Base-by-base conservation (phyloP, 257 asterid species). In the Nicotiana attenuata region DNA sequence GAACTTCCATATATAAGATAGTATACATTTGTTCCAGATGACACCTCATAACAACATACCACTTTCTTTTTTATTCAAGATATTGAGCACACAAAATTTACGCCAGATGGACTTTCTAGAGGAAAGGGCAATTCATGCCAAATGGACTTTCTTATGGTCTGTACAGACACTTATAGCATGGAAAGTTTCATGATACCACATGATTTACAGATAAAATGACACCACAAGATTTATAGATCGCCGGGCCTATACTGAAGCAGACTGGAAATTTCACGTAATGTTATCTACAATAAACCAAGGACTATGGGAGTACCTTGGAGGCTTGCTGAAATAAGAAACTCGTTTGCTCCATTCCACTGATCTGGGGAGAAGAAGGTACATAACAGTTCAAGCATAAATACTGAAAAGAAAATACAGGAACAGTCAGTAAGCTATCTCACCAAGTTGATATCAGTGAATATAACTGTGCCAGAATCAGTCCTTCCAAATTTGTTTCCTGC, bases 321-420 rank as follows among this genome's bases (percentile, higher is more conserved):
- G 97, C 97, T 87, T 94, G 98, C 87, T 94, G 98, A 90, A 94
- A 94, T 60, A 94, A 84, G 92, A 94, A 94, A 85, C 98, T 94
- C 41, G 98, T 94, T 89, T 94, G 98, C 87, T 92, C 97, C 98
- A 94, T 94, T 80, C 98, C 98, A 82, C 98, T 94, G 84, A 94
- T 91, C 98, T 94, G 85, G 80, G 84, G 80, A 82, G 55, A 76
- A 52, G 78, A 57, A 84, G 80, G 53, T 31, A 81, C 69, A 60
- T 66, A n/a, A 69, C n/a, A 52, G 85, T 65, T 75, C 33, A 59
- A 82, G 66, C 78, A n/a, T 55, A 67, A 60, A 63, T 63, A 83
- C 55, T 57, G 67, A 55, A 78, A 17, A 65, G 56, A 3, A 50
- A 82, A 83, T 52, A 52, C 52, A 33, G 60, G 67, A 65, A 57